These are phyloP conservation scores for Pyrus hybrid DNA, from an alignment of 331 rosid genomes.

Conservation along the genomic window DNA sequence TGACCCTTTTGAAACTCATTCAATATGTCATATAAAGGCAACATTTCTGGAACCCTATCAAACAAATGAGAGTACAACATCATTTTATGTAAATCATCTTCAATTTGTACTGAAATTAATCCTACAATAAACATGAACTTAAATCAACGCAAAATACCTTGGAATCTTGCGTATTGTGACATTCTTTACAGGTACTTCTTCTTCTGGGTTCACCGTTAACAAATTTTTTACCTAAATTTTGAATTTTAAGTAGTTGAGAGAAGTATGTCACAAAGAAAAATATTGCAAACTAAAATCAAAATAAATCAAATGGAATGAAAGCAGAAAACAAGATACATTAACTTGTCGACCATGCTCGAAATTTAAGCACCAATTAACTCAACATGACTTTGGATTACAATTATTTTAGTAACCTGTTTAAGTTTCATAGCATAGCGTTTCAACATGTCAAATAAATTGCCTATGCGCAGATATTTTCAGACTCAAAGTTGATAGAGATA, in stretches of 20 bases:
- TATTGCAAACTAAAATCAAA: background rate
- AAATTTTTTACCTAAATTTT: slow-evolving; percentile 65
- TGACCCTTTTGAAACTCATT: slow-evolving; percentile 96
- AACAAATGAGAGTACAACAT: slow-evolving; percentile 2
- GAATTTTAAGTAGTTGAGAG: background rate
- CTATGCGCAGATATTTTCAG: background rate
- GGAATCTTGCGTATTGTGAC: slow-evolving; percentile 88
- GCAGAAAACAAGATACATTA: background rate
- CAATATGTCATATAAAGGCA: slow-evolving; percentile 89
- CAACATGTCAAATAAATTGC: background rate
- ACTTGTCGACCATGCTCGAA: background rate
- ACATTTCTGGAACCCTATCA: slow-evolving; percentile 58
- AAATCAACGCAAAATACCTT: slow-evolving; percentile 34
- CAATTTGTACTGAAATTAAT: background rate
- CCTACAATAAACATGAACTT: background rate
- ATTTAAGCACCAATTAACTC: background rate
- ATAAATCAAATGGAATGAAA: background rate
- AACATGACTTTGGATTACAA: background rate
- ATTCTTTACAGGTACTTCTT: slow-evolving; percentile 66
- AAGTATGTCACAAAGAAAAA: background rate
- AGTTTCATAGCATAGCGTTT: background rate
- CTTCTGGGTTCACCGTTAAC: slow-evolving; percentile 67
- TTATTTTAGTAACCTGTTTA: background rate
- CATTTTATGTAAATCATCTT: background rate
- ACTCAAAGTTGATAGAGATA: background rate